A percentile compares a stretch with the other conserved stretches of the same genome.
These are phyloP conservation scores for Pyrenochaeta sp. DNA, from an alignment of 2,329 filamentous ascomycete genomes.

Conservation along the genomic window DNA sequence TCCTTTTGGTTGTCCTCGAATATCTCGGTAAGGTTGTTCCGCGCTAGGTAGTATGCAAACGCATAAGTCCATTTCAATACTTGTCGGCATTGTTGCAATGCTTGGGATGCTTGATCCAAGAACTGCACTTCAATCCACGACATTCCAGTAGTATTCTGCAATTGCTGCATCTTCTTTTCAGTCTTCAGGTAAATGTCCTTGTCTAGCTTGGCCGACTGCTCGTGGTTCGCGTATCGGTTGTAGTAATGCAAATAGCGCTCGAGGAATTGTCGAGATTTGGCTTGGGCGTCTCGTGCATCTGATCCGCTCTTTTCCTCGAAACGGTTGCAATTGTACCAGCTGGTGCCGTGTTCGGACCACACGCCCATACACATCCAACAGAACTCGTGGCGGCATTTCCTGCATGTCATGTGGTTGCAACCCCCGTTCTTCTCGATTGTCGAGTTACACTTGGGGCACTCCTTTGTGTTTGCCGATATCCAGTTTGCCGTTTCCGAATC, in stretches of 20 bases:
- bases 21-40: slow-evolving; percentile 95
- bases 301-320: slow-evolving; percentile 95
- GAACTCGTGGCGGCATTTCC: slow-evolving; percentile 95
- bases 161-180: slow-evolving; percentile 97
- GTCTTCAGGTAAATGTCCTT: slow-evolving; percentile 96
- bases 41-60: slow-evolving; percentile 95
- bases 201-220: slow-evolving; percentile 95
- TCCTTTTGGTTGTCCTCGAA: slow-evolving; percentile 99
- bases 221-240: slow-evolving; percentile 98
- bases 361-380: slow-evolving; percentile 99
- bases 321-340: slow-evolving; percentile 99
- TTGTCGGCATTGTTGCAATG: slow-evolving; percentile 94
- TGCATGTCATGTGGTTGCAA: slow-evolving; percentile 97
- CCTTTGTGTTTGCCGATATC: slow-evolving; percentile 99
- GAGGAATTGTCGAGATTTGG: slow-evolving; percentile 85
- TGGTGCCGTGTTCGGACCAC: slow-evolving; percentile 98
- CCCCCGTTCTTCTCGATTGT: slow-evolving; percentile 99
- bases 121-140: slow-evolving; percentile 99
- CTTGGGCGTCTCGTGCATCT: slow-evolving; percentile 90
- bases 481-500: slow-evolving; percentile 98
- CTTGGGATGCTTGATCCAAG: slow-evolving; percentile 89
- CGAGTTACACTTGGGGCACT: slow-evolving; percentile 93
- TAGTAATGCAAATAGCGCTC: slow-evolving; percentile 99
- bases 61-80: slow-evolving; percentile 99
- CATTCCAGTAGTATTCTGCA: slow-evolving; percentile 92